Evolutionary conservation across 176 grass and related monocot genomes (phyloP).

Genomic region (Alopecurus myosuroides): DNA sequence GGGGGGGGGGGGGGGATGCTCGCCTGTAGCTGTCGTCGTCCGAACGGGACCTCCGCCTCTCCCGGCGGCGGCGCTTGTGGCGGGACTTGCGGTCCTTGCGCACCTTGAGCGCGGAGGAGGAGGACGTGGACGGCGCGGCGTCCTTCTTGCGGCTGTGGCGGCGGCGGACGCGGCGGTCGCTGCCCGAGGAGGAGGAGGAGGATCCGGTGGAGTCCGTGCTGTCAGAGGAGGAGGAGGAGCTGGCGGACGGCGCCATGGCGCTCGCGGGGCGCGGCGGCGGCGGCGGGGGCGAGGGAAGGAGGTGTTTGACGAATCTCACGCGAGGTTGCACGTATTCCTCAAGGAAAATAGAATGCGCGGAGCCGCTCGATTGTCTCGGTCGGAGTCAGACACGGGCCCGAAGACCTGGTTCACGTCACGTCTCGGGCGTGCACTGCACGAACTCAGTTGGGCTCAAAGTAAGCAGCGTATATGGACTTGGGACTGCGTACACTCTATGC

Average conservation of each 20-base stretch:
- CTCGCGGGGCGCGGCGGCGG: neutral
- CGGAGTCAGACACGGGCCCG: neutral
- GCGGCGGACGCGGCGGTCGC: slow-evolving; percentile 36
- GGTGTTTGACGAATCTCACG: slow-evolving; percentile 5
- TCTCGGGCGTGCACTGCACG: no score
- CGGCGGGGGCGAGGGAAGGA: neutral
- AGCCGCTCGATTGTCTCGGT: neutral
- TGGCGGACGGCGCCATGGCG: slow-evolving; percentile 45
- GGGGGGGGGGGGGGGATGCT: neutral
- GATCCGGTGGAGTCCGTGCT: neutral
- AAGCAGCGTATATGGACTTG: no score
- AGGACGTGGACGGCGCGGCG: neutral
- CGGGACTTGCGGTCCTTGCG: slow-evolving; percentile 54
- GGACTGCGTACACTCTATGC: no score
- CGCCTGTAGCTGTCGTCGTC: slow-evolving; percentile 44
- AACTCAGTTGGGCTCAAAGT: no score
- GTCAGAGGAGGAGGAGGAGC: neutral
- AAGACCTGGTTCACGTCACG: neutral
- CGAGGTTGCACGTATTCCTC: neutral
- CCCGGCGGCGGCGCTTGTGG: slow-evolving; percentile 37
- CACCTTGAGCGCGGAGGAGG: slow-evolving; percentile 44
- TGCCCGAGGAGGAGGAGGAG: slow-evolving; percentile 1
- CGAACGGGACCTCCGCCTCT: slow-evolving; percentile 21
- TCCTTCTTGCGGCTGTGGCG: slow-evolving; percentile 33
- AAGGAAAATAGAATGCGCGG: neutral